Conservation (phyloP, 176 grass and related monocot genomes). For the Microstegium vimineum region DNA sequence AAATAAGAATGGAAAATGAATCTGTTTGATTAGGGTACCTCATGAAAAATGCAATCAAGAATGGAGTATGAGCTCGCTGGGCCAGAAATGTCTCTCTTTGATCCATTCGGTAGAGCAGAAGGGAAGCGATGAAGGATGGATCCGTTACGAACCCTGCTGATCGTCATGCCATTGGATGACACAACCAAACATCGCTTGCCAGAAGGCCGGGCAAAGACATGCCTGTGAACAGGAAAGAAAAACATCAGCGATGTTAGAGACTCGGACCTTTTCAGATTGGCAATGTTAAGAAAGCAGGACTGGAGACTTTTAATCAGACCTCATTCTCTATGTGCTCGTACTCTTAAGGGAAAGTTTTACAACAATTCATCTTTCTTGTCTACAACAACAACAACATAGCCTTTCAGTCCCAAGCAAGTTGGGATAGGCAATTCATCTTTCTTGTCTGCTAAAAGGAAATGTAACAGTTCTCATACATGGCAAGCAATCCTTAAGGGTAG, state of each 20-base stretch:
- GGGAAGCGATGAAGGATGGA: constrained; percentile 88
- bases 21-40: constrained; percentile 34
- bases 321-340: no score
- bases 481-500: no score
- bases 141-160: constrained; percentile 80
- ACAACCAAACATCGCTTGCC: constrained; percentile 85
- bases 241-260: not conserved
- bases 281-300: no score
- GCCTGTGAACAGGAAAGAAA: constrained; percentile 46
- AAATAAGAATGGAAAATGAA: not conserved
- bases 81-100: constrained; percentile 70
- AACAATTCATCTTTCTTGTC: no score
- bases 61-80: constrained; percentile 72
- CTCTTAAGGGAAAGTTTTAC: no score
- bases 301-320: no score
- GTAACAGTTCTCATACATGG: no score
- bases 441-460: no score
- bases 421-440: no score
- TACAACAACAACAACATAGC: no score
- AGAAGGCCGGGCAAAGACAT: constrained; percentile 76
- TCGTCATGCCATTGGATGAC: constrained; percentile 68
- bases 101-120: constrained; percentile 73
- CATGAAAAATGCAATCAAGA: constrained; percentile 95
- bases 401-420: no score
- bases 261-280: no score